Base-by-base conservation (phyloP, 345 rosid genomes). In the Eutrema heterophyllum region DNA sequence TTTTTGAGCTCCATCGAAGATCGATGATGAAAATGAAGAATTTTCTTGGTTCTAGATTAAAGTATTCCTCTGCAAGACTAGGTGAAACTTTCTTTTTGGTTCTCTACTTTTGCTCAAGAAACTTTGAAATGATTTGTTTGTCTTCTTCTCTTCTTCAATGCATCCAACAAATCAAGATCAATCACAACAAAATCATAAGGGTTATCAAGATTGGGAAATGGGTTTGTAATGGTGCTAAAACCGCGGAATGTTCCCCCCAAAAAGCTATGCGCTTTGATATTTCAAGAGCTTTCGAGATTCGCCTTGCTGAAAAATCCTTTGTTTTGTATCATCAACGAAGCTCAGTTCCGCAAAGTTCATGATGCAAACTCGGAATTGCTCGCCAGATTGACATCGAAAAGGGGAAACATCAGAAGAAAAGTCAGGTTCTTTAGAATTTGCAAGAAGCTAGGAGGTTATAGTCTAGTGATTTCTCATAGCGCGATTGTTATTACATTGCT, bases 261-360 rank as follows among this genome's bases (percentile, higher is more conserved):
- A 6, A 61, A 68, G 18, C 68, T 67, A 0, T 49, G 45, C 16
- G 35, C 51, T 7, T 71, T 73, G 43, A 74, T 84, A 46, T 80
- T 75, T 41, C 75, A 71, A 65, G 91, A 95, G 76, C 85, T 95
- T 3, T 75, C 84, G 10, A 79, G 82, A 14, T 88, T 80, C 72
- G 76, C 89, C 3, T 30, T 48, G 39, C 79, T 83, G 3, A 76
- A 78, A 35, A 91, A 89, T 57, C 97, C 99, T 4, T 70, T 89
- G 18, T 83, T 80, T 5, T 81, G 83, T 8, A 64, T 62, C 8
- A 16, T 83, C n/a, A 65, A 78, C 45, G 74, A 80, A 12, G 76
- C 61, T 21, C 65, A 79, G 21, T 83, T 86, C 68, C 72, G 51
- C 1, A 41, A 67, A 79, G 33, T 51, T 83, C 75, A 85, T 40